Conservation (phyloP, 306 rosid species). For the Corylus avellana region DNA sequence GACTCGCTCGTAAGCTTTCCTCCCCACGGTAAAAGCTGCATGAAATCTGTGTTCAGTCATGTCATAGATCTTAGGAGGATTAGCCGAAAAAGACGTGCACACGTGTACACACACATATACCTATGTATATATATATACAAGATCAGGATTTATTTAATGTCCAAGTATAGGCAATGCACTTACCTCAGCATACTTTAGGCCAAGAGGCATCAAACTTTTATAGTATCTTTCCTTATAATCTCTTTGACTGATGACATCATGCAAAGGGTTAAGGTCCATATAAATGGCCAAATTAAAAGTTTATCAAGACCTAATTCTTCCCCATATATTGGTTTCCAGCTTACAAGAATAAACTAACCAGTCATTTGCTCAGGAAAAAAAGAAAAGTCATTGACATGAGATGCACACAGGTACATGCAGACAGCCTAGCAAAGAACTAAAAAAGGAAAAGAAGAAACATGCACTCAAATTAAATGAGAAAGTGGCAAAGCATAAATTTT, state of each 20-base stretch:
- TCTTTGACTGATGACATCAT: slow-evolving; percentile 58
- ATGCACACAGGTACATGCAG: neutral
- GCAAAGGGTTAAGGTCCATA: slow-evolving; percentile 95
- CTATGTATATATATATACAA: neutral
- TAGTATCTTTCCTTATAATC: slow-evolving; percentile 84
- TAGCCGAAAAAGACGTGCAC: neutral
- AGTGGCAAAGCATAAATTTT: neutral
- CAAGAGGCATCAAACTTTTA: slow-evolving; percentile 66
- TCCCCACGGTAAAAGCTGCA: slow-evolving; percentile 99
- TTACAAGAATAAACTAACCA: neutral
- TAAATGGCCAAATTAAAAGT: slow-evolving; percentile 19
- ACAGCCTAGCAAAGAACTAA: neutral
- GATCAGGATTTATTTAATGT: neutral
- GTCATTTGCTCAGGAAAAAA: neutral
- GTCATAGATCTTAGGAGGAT: slow-evolving; percentile 40
- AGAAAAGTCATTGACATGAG: neutral
- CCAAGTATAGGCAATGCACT: slow-evolving; percentile 15
- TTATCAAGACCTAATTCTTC: neutral
- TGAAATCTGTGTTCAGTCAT: slow-evolving; percentile 62
- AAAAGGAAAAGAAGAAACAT: neutral
- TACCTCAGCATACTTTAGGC: slow-evolving; percentile 78
- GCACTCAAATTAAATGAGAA: neutral
- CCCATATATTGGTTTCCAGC: neutral
- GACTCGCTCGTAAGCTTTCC: slow-evolving; percentile 95
- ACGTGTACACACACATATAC: too few relatives aligned